phyloP scores from a whole-genome alignment of 345 rosid genomes.

The Aquilaria yunnanensis region DNA sequence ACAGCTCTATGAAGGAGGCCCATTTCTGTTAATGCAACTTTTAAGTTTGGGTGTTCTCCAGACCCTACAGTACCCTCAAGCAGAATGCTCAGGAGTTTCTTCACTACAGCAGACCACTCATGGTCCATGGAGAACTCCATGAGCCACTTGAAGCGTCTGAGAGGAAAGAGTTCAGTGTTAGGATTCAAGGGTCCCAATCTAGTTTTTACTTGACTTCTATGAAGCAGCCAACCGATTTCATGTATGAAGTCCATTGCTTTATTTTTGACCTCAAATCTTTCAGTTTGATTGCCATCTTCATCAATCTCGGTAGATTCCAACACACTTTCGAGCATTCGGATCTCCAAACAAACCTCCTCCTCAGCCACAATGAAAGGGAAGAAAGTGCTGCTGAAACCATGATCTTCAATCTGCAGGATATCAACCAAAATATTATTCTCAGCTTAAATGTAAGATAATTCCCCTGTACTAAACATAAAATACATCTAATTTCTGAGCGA shows the following conservation, averaged over 20 bases:
- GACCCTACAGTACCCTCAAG: slow-evolving; percentile 58
- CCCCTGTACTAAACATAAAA: background rate
- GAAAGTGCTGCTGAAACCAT: slow-evolving; percentile 79
- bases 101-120: slow-evolving; percentile 95
- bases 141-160: slow-evolving; percentile 80
- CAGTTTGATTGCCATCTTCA: slow-evolving; percentile 24
- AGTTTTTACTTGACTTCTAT: slow-evolving; percentile 58
- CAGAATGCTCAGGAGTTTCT: slow-evolving; percentile 68
- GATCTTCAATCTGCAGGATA: slow-evolving; percentile 80
- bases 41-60: slow-evolving; percentile 49
- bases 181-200: slow-evolving; percentile 64
- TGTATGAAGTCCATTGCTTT: slow-evolving; percentile 90
- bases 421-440: slow-evolving; percentile 18
- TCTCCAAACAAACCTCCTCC: slow-evolving; percentile 78
- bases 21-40: slow-evolving; percentile 56
- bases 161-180: slow-evolving; percentile 50
- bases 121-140: slow-evolving; percentile 91
- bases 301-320: slow-evolving; percentile 58
- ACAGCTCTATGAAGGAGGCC: slow-evolving; percentile 92
- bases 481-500: background rate
- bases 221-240: slow-evolving; percentile 98
- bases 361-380: slow-evolving; percentile 94
- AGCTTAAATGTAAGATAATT: background rate
- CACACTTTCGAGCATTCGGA: slow-evolving; percentile 64
- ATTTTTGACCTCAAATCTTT: slow-evolving; percentile 39